Base-by-base conservation (phyloP, 805 yeast species). In the Wickerhamiella alocasiicola region DNA sequence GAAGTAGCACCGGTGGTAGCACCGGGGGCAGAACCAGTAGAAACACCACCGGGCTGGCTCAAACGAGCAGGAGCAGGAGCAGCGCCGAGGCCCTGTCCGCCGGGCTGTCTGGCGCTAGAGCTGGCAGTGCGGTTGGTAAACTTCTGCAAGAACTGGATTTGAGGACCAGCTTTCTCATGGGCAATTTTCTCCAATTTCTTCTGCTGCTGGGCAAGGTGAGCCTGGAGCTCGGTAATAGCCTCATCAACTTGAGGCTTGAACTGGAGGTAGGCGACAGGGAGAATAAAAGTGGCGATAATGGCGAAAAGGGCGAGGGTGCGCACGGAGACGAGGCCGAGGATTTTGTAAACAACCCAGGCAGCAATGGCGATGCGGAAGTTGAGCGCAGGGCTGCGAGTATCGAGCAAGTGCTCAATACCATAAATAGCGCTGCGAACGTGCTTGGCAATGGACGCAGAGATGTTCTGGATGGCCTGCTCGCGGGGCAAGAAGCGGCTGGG, bases 231-330 rank as follows among this genome's bases (percentile, higher is more conserved):
- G 28, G 44, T 51, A 19, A 59, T 35, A 28, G 48, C 48, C 30
- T 71, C 72, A 63, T 81, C 85, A 55, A 87, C 80, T 66, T 81
- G 78, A 55, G 69, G 69, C 70, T 83, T 77, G 72, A 81, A 76
- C 50, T 70, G 69, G 52, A 72, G 64, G 68, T 87, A 88, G 47
- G 79, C 55, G 21, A 71, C 72, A 44, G 97, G 97, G 33, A 72
- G 65, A 32, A 93, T 62, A 70, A 88, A 88, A 12, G 79, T 69
- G 16, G 67, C 55, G 36, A 81, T 60, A 36, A 77, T 75, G 32
- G 74, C 59, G 37, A 72, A 57, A 50, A 79, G 66, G 23, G 76
- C 53, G 51, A 85, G 61, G 21, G 79, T 67, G 72, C 78, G 80
- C 43, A 87, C 60, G 18, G 93, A 73, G 59, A 85, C 66, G 72